These are phyloP conservation scores for Excoecaria agallocha DNA, from an alignment of 345 rosid genomes.

Conservation along the genomic window DNA sequence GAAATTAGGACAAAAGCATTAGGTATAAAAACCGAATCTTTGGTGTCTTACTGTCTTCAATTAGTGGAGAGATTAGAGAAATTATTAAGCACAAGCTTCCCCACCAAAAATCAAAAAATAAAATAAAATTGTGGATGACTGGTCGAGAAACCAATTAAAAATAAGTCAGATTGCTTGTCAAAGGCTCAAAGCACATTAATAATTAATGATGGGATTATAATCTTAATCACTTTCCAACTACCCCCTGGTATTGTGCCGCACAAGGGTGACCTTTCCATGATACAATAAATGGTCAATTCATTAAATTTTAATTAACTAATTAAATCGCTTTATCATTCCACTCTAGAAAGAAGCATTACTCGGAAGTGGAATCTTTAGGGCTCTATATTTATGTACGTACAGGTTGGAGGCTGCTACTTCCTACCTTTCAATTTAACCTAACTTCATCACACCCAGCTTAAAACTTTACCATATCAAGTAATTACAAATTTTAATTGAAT, in stretches of 20 bases:
- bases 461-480: not conserved
- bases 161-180: conserved; percentile 10
- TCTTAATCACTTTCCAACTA: conserved; percentile 20
- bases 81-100: not conserved
- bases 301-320: not conserved
- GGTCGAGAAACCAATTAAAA: not conserved
- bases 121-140: not conserved
- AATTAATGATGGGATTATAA: not conserved
- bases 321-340: not conserved
- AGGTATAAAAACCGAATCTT: conserved; percentile 21
- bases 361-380: not conserved
- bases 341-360: not conserved
- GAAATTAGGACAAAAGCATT: conserved; percentile 25
- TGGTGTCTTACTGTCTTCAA: conserved; percentile 12
- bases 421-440: not conserved
- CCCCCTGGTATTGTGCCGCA: not conserved
- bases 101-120: not conserved
- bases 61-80: conserved; percentile 15
- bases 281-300: not conserved
- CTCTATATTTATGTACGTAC: not conserved
- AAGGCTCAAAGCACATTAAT: not conserved
- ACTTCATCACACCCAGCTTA: too few species aligned
- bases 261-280: not conserved
- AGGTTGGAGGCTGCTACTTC: not conserved
- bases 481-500: not conserved